These are phyloP conservation scores for Lactifluus volemus DNA, from an alignment of 768 basidiomycete genomes.

Conservation along the genomic window DNA sequence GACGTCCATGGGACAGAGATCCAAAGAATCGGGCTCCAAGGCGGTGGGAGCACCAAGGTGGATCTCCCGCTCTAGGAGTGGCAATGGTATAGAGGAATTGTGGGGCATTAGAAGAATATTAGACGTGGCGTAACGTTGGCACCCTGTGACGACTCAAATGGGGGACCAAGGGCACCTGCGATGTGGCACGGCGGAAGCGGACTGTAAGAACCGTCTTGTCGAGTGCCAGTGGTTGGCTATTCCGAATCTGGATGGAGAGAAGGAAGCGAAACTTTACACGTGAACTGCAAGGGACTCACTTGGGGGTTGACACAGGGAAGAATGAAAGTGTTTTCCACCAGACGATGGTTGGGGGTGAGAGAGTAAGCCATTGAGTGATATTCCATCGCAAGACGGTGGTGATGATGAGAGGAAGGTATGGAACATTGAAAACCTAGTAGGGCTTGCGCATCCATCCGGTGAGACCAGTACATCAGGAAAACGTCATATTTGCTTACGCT, in stretches of 20 bases:
- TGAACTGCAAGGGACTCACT: not conserved
- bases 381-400: not conserved
- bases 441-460: not conserved
- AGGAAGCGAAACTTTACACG: not conserved
- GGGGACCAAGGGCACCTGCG: not conserved
- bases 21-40: not conserved
- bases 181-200: not conserved
- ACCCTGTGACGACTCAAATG: not conserved
- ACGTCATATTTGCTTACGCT: no score
- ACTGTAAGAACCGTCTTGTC: not conserved
- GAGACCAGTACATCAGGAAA: no score
- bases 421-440: slow-evolving; percentile 8
- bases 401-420: slow-evolving; percentile 4
- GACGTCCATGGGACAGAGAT: not conserved
- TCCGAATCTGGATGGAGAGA: not conserved
- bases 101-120: not conserved
- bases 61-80: not conserved
- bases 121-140: not conserved
- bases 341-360: not conserved
- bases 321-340: not conserved
- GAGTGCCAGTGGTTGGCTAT: not conserved
- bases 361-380: not conserved
- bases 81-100: not conserved
- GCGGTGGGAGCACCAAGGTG: not conserved
- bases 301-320: slow-evolving; percentile 1